Evolutionary conservation across 2,329 filamentous ascomycete genomes (phyloP).

Genomic region (Alternaria ventricosa): DNA sequence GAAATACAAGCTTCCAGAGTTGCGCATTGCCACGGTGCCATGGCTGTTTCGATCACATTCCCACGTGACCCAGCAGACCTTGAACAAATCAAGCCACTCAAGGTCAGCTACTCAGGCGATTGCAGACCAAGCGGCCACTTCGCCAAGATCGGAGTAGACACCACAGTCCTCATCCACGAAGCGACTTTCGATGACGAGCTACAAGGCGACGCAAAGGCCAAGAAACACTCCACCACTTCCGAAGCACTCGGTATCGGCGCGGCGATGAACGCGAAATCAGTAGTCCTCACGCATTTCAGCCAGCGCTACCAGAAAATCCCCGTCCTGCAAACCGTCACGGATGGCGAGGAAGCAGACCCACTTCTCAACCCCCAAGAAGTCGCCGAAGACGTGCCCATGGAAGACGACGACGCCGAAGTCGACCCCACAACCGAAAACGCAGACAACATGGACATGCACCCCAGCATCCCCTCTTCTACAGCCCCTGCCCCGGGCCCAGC

Average conservation of each 20-base stretch:
- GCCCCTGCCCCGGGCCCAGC: background rate
- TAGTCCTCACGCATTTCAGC: conserved; percentile 92
- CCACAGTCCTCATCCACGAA: conserved; percentile 90
- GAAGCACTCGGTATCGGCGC: conserved; percentile 82
- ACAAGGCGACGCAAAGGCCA: conserved; percentile 75
- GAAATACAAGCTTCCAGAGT: conserved; percentile 73
- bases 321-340: conserved; percentile 53
- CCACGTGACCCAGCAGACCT: conserved; percentile 54
- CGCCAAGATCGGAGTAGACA: conserved; percentile 71
- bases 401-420: conserved; percentile 25
- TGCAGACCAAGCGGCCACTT: conserved; percentile 77
- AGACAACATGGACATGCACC: conserved; percentile 31
- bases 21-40: conserved; percentile 78
- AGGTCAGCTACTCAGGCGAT: conserved; percentile 92
- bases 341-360: conserved; percentile 36
- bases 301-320: conserved; percentile 87
- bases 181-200: conserved; percentile 94
- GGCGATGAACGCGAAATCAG: conserved; percentile 78
- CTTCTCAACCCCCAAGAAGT: conserved; percentile 22
- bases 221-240: conserved; percentile 87
- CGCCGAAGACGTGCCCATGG: conserved; percentile 30
- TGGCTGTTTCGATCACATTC: conserved; percentile 79
- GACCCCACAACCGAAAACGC: conserved; percentile 27
- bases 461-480: conserved; percentile 7
- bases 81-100: conserved; percentile 64